These are phyloP conservation scores for Zoysia matrella DNA, from an alignment of 202 grass and related monocot species.

Conservation along the genomic window DNA sequence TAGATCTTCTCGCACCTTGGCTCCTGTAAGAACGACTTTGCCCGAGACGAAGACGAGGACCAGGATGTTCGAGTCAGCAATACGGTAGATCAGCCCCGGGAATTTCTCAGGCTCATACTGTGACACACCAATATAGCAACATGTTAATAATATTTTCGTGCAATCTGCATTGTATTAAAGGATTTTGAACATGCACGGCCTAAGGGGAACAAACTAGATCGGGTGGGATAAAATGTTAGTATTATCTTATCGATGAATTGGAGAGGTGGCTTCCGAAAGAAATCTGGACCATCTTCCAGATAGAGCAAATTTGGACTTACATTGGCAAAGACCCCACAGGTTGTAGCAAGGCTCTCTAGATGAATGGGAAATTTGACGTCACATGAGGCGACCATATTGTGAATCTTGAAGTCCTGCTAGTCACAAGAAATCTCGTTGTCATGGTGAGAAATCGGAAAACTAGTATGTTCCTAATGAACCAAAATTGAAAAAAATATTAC, in stretches of 20 bases:
- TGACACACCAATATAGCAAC: slow-evolving; percentile 14
- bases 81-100: slow-evolving; percentile 81
- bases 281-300: not conserved
- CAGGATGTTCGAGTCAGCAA: slow-evolving; percentile 82
- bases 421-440: slow-evolving; percentile 25
- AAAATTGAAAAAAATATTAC: slow-evolving; percentile 17
- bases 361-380: slow-evolving; percentile 70
- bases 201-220: slow-evolving; percentile 14
- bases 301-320: slow-evolving; percentile 48
- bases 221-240: not conserved
- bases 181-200: not conserved
- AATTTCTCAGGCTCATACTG: slow-evolving; percentile 93
- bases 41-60: slow-evolving; percentile 86
- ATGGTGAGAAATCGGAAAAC: not conserved
- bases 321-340: slow-evolving; percentile 61
- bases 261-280: not conserved
- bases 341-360: slow-evolving; percentile 58
- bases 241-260: not conserved
- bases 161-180: not conserved
- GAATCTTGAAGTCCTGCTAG: slow-evolving; percentile 76
- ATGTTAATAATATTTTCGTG: slow-evolving; percentile 17
- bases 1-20: slow-evolving; percentile 63
- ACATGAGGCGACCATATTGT: slow-evolving; percentile 75
- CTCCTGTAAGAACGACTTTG: slow-evolving; percentile 84
- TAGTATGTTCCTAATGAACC: not conserved